phyloP scores from a whole-genome alignment of 345 rosid species.

The Acer negundo region DNA sequence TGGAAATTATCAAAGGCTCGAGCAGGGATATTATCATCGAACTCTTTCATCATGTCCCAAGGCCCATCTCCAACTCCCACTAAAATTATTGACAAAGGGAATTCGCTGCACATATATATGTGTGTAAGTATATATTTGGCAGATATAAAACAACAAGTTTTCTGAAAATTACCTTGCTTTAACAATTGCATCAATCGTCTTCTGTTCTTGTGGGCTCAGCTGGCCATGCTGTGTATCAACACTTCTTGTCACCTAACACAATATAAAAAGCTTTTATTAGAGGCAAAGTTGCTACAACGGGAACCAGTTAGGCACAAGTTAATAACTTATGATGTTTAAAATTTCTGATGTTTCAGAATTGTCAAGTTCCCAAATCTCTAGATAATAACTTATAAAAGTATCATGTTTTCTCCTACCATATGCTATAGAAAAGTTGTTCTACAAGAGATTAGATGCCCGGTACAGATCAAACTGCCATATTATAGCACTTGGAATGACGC shows the following conservation, averaged over 20 bases:
- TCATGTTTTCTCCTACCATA: not conserved
- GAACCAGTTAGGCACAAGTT: not conserved
- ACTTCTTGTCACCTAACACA: constrained; percentile 77
- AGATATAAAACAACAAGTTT: constrained; percentile 12
- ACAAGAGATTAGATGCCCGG: not conserved
- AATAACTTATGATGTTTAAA: too few relatives aligned
- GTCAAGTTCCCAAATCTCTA: not conserved
- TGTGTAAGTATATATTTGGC: constrained; percentile 3
- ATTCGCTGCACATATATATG: constrained; percentile 49
- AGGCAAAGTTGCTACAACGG: not conserved
- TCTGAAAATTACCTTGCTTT: constrained; percentile 66
- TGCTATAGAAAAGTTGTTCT: not conserved
- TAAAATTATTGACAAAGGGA: constrained; percentile 79
- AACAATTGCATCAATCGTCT: constrained; percentile 83
- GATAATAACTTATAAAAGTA: not conserved
- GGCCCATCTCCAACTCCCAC: constrained; percentile 99
- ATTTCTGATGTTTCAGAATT: not conserved
- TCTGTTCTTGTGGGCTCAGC: constrained; percentile 79
- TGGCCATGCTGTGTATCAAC: constrained; percentile 60
- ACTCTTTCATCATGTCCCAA: constrained; percentile 94
- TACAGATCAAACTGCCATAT: not conserved
- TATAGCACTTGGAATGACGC: not conserved
- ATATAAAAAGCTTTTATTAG: not conserved
- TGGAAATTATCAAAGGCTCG: constrained; percentile 90
- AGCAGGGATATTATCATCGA: constrained; percentile 91